These are phyloP conservation scores for Fusarium equiseti DNA, from an alignment of 2,329 filamentous ascomycete genomes.

Conservation along the genomic window DNA sequence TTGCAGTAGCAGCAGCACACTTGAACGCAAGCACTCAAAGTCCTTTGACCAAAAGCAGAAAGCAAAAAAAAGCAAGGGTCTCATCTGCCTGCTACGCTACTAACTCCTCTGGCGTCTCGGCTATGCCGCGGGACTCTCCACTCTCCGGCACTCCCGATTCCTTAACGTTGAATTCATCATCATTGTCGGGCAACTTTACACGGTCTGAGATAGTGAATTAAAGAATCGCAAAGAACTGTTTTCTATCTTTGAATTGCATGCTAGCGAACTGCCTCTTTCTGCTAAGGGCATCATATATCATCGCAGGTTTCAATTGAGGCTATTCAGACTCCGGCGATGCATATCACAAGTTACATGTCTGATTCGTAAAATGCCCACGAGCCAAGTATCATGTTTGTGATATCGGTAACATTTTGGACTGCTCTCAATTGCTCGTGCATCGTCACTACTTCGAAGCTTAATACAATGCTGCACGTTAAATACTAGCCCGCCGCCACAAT, in stretches of 20 bases:
- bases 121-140: constrained; percentile 27
- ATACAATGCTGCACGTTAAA: constrained; percentile 9
- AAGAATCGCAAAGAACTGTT: not conserved
- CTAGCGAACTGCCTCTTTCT: not conserved
- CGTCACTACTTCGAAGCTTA: not conserved
- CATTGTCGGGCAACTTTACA: not conserved
- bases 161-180: not conserved
- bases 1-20: constrained; percentile 2
- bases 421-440: not conserved
- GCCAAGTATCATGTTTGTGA: not conserved
- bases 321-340: constrained; percentile 5
- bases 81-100: constrained; percentile 17
- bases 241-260: not conserved
- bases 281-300: not conserved
- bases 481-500: constrained; percentile 13
- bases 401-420: not conserved
- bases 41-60: not conserved
- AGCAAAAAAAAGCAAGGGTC: constrained; percentile 12
- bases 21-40: constrained; percentile 20
- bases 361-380: not conserved
- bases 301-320: constrained; percentile 4
- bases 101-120: constrained; percentile 28
- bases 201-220: not conserved
- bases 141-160: constrained; percentile 33
- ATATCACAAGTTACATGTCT: not conserved